Percentiles rank a stretch among this genome's conserved stretches.
Conservation (phyloP, 2,329 filamentous ascomycete genomes). For the Aspergillus nomiae region DNA sequence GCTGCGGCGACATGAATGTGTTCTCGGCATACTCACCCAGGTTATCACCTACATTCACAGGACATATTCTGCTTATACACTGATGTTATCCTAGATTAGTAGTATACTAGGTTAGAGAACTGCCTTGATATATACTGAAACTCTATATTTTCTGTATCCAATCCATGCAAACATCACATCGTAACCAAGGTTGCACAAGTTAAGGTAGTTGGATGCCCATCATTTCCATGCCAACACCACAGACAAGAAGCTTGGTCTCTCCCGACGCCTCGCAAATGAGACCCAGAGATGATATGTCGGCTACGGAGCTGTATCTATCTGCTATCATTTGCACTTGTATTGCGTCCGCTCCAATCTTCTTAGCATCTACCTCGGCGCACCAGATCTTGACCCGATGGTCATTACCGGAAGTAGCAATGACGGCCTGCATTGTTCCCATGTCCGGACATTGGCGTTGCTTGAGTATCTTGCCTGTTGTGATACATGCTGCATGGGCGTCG, state of each 20-base stretch:
- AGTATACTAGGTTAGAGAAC: not conserved
- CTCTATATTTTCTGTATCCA: not conserved
- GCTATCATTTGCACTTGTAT: conserved; percentile 28
- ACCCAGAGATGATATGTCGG: conserved; percentile 58
- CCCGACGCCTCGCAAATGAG: conserved; percentile 27
- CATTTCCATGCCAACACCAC: conserved; percentile 55
- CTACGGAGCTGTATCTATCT: conserved; percentile 51
- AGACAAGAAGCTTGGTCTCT: conserved; percentile 40
- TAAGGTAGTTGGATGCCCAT: conserved; percentile 27
- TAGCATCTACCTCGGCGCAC: conserved; percentile 35
- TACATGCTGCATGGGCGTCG: conserved; percentile 48
- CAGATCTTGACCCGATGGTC: conserved; percentile 52
- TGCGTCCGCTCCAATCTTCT: conserved; percentile 18
- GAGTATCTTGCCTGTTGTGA: conserved; percentile 43
- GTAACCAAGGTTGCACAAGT: not conserved
- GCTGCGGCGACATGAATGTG: not conserved
- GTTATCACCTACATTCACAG: not conserved
- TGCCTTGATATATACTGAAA: not conserved
- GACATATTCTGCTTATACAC: not conserved
- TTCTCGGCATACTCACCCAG: not conserved
- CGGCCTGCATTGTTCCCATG: conserved; percentile 18
- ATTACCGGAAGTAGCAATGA: conserved; percentile 45
- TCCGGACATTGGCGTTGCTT: conserved; percentile 5
- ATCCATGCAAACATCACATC: conserved; percentile 12
- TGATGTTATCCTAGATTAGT: not conserved